These are phyloP conservation scores for Coccomyxa sp. DNA, from an alignment of 139 green algal genomes.

Conservation along the genomic window DNA sequence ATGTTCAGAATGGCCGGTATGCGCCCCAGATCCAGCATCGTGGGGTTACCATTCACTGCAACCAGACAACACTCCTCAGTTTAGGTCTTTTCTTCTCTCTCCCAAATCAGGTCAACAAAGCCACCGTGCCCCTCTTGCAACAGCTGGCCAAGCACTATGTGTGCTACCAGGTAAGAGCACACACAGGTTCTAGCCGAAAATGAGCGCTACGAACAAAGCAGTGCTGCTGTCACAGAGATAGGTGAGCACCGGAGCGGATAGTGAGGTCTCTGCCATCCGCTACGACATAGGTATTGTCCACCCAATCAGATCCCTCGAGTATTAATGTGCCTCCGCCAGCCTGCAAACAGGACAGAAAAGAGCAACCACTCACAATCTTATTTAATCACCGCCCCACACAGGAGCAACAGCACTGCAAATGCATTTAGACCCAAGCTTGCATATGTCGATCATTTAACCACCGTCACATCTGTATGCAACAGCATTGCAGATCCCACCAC, in stretches of 20 bases:
- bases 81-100: neutral
- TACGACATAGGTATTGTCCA: neutral
- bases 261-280: neutral
- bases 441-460: no score
- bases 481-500: no score
- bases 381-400: no score
- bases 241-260: neutral
- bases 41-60: neutral
- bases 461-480: no score
- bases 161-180: no score
- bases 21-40: neutral
- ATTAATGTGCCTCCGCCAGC: neutral
- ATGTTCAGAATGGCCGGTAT: neutral
- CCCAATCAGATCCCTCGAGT: neutral
- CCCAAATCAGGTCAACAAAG: no score
- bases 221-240: neutral
- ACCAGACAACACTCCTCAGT: neutral
- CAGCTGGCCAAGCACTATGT: no score
- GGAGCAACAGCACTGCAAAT: no score
- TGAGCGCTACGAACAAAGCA: neutral
- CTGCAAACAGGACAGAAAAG: neutral
- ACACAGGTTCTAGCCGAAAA: neutral
- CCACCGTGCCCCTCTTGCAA: no score
- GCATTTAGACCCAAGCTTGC: no score
- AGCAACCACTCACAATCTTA: no score